Percentiles rank a stretch among this genome's conserved stretches.
Evolutionary conservation across 371 early-diverging fungal genomes (phyloP).

Genomic region (Haplosporangium sp.): DNA sequence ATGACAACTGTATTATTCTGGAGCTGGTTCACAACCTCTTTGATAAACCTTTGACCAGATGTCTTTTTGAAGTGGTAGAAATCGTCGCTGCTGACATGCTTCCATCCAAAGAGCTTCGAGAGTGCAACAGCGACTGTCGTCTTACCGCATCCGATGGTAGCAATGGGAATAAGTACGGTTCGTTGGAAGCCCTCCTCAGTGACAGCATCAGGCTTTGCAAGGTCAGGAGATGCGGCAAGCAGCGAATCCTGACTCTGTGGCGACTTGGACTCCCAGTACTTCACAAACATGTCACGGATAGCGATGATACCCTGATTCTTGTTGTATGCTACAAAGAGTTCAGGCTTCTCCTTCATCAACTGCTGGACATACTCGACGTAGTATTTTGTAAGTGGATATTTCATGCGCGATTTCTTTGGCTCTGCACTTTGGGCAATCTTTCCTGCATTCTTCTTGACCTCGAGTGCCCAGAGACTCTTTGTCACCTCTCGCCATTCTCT

Average conservation of each 20-base stretch:
- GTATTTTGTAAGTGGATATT: constrained; percentile 68
- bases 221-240: constrained; percentile 1
- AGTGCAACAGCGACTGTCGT: constrained; percentile 73
- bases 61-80: constrained; percentile 64
- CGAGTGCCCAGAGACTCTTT: constrained; percentile 58
- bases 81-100: constrained; percentile 83
- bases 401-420: constrained; percentile 54
- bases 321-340: constrained; percentile 74
- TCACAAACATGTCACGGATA: constrained; percentile 79
- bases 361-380: constrained; percentile 85
- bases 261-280: constrained; percentile 56
- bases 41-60: constrained; percentile 62
- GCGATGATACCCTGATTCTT: constrained; percentile 84
- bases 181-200: constrained; percentile 52
- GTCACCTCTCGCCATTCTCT: constrained; percentile 97
- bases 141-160: constrained; percentile 81
- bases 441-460: constrained; percentile 15
- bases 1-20: constrained; percentile 64
- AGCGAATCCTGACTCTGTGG: constrained; percentile 16
- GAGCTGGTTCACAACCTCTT: constrained; percentile 62
- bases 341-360: constrained; percentile 72
- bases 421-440: not conserved
- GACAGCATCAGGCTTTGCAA: not conserved
- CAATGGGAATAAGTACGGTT: constrained; percentile 78
- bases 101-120: constrained; percentile 65